Base-by-base conservation (phyloP, 169 alveolate species). In the Cryptosporidium bovis region DNA sequence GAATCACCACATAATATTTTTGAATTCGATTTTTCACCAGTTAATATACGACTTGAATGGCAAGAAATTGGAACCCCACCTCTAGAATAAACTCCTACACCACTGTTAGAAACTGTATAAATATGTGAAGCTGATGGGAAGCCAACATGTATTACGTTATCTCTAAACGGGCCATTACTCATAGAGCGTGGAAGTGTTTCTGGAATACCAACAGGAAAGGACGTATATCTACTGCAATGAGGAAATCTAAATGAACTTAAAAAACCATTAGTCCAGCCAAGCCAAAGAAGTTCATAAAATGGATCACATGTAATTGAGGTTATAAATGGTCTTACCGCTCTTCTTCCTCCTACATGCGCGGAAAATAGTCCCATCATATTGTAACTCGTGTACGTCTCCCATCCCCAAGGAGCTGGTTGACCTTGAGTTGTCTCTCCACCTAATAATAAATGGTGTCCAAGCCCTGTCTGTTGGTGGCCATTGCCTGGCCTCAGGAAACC, bases 261-360 rank as follows among this genome's bases (percentile, higher is more conserved):
- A 62, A 77, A 77, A 4, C 87, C 87, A n/a, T 77, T 77, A 7
- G 87, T 77, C 87, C 87, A 77, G 5, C 87, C 87, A 7, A 77
- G 64, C 87, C 87, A 77, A 77, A 77, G 71, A 5, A 77, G 71
- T 44, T 77, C 87, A 29, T 77, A 77, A 29, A 77, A 77, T 18
- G 87, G 87, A 46, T 77, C 87, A 46, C 87, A 77, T 36, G 27
- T 40, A 44, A 77, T 60, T 5, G 77, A 60, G 8, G 87, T 46
- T 12, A 77, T 77, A n/a, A 77, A 77, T 0, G 87, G 87, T 8
- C 87, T 20, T 12, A 77, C n/a, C 8, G 34, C 31, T n/a, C 27
- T 77, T 27, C 66, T 69, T 7, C 64, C 64, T 12, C 33, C 33
- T 12, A 62, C n/a, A 24, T 77, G 71, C 1, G 87, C 36, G 5